These are phyloP conservation scores for Trichoderma asperellum DNA, from an alignment of 2,329 filamentous ascomycete species.

Conservation along the genomic window DNA sequence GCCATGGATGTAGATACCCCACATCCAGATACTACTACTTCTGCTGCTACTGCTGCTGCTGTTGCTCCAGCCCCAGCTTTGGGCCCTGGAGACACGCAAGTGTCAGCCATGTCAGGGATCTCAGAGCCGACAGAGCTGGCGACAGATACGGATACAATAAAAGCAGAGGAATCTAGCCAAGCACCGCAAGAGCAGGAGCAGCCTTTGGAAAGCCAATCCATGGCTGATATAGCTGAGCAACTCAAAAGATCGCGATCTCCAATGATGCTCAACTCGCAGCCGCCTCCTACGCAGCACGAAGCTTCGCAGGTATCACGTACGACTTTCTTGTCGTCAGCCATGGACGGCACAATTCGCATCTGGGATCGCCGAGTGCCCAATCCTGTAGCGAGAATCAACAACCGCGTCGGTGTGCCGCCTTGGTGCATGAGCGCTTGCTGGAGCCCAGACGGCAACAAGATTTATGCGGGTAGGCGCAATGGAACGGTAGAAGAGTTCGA, in stretches of 20 bases:
- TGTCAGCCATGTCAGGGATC: constrained; percentile 4
- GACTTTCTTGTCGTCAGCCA: constrained; percentile 85
- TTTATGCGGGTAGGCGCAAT: constrained; percentile 90
- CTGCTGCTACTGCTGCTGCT: background rate
- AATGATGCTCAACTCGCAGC: constrained; percentile 42
- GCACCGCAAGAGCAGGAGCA: constrained; percentile 13
- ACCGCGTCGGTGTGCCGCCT: constrained; percentile 76
- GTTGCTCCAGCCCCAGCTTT: background rate
- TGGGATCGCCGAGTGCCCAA: constrained; percentile 84
- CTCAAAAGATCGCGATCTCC: constrained; percentile 35
- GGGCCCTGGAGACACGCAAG: constrained; percentile 3
- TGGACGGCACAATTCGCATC: constrained; percentile 85
- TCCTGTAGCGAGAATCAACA: constrained; percentile 78
- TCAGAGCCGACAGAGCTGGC: constrained; percentile 20
- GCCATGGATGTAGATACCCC: constrained; percentile 30
- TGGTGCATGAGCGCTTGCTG: constrained; percentile 99
- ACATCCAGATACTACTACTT: background rate
- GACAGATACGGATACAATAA: background rate
- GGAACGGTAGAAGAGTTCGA: constrained; percentile 93
- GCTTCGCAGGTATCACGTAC: constrained; percentile 68
- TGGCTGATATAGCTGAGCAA: background rate
- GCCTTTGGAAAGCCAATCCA: background rate
- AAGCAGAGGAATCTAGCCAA: background rate
- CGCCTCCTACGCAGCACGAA: constrained; percentile 51
- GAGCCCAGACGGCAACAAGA: constrained; percentile 92